Evolutionary conservation across 148 eudicot species (phyloP).

Genomic region (Polygonum aviculare): DNA sequence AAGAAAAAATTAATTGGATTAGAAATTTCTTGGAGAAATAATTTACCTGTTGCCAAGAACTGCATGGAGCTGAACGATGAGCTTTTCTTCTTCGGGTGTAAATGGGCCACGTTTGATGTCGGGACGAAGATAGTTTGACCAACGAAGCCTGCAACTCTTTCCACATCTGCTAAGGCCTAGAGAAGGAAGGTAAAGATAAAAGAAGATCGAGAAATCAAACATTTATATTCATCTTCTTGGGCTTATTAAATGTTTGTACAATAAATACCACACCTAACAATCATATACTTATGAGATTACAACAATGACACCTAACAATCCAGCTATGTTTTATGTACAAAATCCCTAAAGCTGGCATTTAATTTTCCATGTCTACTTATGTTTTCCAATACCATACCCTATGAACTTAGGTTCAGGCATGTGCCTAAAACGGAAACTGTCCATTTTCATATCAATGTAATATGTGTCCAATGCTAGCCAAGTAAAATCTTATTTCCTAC

Average conservation of each 20-base stretch:
- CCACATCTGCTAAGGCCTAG: constrained; percentile 75
- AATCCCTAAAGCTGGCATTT: background rate
- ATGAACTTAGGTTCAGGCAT: background rate
- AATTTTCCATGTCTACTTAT: background rate
- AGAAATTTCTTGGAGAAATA: background rate
- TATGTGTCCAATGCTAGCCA: background rate
- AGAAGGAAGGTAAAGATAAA: background rate
- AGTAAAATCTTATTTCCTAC: background rate
- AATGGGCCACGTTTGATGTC: constrained; percentile 76
- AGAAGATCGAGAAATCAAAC: background rate
- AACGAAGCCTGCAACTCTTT: constrained; percentile 83
- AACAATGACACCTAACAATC: constrained; percentile 1
- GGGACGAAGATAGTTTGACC: constrained; percentile 84
- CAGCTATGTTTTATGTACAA: background rate
- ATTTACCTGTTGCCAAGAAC: constrained; percentile 65
- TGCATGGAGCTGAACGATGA: constrained; percentile 54
- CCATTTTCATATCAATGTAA: background rate
- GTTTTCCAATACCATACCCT: background rate
- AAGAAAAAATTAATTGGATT: too few species aligned
- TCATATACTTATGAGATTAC: background rate
- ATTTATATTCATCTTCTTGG: background rate
- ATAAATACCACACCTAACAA: constrained; percentile 2
- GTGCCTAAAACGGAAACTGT: background rate
- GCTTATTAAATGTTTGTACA: background rate
- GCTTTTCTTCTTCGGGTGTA: constrained; percentile 56